phyloP scores from a whole-genome alignment of 2,329 filamentous ascomycete species.

The Cladosporium sp. region DNA sequence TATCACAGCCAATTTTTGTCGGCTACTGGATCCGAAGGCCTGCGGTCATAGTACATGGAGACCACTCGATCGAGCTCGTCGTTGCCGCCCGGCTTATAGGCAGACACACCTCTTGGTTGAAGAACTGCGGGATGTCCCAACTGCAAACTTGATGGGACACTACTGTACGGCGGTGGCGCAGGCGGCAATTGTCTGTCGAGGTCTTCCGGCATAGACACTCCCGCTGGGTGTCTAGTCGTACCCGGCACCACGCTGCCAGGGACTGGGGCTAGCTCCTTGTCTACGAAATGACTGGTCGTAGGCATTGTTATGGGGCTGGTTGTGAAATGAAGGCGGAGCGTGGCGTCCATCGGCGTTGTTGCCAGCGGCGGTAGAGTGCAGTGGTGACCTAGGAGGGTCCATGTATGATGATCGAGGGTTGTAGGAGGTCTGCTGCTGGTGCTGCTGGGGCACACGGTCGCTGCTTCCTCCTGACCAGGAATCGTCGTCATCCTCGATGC shows the following conservation, averaged over 20 bases:
- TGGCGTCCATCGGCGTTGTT: conserved; percentile 14
- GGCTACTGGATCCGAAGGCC: neutral
- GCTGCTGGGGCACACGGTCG: conserved; percentile 17
- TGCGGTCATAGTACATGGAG: conserved; percentile 9
- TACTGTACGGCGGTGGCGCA: neutral
- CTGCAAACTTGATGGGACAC: neutral
- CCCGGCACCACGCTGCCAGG: conserved; percentile 63
- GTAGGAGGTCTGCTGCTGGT: conserved; percentile 8
- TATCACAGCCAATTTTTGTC: conserved; percentile 7
- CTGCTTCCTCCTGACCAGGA: conserved; percentile 59
- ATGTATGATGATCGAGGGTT: conserved; percentile 6
- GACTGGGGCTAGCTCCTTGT: conserved; percentile 52
- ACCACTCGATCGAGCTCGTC: conserved; percentile 10
- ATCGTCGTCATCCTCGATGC: conserved; percentile 69
- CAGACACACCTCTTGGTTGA: neutral
- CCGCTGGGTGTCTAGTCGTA: conserved; percentile 47
- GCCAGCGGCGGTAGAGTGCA: conserved; percentile 14
- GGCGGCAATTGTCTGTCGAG: neutral
- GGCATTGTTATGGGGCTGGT: neutral
- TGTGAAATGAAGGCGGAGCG: conserved; percentile 14
- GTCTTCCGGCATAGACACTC: neutral
- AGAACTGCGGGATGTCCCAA: neutral
- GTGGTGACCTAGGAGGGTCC: conserved; percentile 17
- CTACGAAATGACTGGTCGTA: conserved; percentile 21
- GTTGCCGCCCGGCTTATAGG: neutral